Conservation (phyloP, 2,329 filamentous ascomycete genomes). For the Epichloe hybrida region DNA sequence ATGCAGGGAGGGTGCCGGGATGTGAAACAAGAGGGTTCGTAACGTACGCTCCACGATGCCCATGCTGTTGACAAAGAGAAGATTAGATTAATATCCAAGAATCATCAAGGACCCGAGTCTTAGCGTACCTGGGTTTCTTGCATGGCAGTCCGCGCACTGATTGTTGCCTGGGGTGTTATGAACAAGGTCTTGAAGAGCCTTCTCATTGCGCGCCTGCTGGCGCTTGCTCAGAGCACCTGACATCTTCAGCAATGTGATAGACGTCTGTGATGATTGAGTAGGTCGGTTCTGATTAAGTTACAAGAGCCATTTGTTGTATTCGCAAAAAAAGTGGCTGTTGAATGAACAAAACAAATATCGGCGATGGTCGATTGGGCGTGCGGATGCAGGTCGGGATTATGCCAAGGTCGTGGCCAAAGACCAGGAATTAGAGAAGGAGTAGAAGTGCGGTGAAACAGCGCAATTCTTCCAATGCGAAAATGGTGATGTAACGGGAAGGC, state of each 20-base stretch:
- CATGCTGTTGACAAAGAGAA: conserved; percentile 45
- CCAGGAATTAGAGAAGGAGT: not conserved
- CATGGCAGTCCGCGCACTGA: conserved; percentile 82
- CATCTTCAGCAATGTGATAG: conserved; percentile 32
- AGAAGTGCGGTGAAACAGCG: not conserved
- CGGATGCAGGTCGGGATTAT: not conserved
- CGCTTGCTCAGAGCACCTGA: conserved; percentile 75
- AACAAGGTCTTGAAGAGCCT: conserved; percentile 77
- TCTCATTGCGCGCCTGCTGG: conserved; percentile 95
- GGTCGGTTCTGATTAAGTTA: not conserved
- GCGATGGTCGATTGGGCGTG: not conserved
- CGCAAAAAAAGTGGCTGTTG: not conserved
- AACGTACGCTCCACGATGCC: conserved; percentile 83
- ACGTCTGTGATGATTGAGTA: not conserved
- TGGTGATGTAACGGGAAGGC: not conserved
- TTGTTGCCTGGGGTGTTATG: conserved; percentile 77
- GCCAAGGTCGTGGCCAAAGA: not conserved
- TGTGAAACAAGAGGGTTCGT: not conserved
- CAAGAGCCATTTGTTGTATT: not conserved
- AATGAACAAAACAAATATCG: not conserved
- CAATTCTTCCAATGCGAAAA: not conserved
- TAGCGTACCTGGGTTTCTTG: conserved; percentile 73
- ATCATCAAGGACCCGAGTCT: not conserved
- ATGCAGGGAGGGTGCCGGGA: not conserved
- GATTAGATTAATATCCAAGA: conserved; percentile 13